These are phyloP conservation scores for Mycosphaerella sp. DNA, from an alignment of 2,329 filamentous ascomycete species.

Conservation along the genomic window DNA sequence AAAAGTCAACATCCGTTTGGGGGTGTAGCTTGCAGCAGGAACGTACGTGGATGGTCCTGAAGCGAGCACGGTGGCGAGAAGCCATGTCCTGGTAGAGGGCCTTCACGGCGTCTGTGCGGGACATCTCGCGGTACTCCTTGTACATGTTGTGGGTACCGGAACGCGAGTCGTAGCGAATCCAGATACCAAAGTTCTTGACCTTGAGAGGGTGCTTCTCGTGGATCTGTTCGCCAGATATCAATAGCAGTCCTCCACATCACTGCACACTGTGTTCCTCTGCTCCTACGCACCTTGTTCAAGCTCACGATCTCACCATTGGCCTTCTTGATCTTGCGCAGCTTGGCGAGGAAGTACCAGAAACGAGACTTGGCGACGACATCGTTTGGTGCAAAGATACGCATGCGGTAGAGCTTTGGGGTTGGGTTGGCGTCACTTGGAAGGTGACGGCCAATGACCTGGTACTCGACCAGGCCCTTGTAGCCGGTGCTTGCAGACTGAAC, in stretches of 20 bases:
- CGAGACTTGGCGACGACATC: conserved; percentile 97
- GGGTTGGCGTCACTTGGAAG: conserved; percentile 96
- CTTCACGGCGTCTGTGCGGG: conserved; percentile 89
- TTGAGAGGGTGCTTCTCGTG: conserved; percentile 98
- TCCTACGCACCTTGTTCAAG: conserved; percentile 74
- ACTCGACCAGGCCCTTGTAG: conserved; percentile 76
- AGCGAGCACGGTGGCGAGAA: conserved; percentile 94
- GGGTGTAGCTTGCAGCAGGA: neutral
- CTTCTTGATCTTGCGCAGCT: conserved; percentile 99
- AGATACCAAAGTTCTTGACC: conserved; percentile 99
- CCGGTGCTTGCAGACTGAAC: conserved; percentile 50
- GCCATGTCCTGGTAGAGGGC: conserved; percentile 99
- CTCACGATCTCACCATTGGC: conserved; percentile 98
- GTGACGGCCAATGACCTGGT: conserved; percentile 99
- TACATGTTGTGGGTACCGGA: conserved; percentile 99
- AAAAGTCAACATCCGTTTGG: neutral
- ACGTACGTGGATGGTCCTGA: conserved; percentile 96
- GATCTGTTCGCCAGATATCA: conserved; percentile 54
- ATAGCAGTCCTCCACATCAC: conserved; percentile 5
- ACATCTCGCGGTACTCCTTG: conserved; percentile 99
- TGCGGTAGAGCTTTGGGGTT: conserved; percentile 97
- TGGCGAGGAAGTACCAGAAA: conserved; percentile 99
- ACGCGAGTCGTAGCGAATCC: conserved; percentile 99
- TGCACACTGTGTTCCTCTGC: neutral
- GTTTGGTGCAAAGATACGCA: conserved; percentile 99